Percentiles rank a stretch among this genome's conserved stretches.
Evolutionary conservation across 176 grass and related monocot species (phyloP).

Genomic region (Carex cristatella): DNA sequence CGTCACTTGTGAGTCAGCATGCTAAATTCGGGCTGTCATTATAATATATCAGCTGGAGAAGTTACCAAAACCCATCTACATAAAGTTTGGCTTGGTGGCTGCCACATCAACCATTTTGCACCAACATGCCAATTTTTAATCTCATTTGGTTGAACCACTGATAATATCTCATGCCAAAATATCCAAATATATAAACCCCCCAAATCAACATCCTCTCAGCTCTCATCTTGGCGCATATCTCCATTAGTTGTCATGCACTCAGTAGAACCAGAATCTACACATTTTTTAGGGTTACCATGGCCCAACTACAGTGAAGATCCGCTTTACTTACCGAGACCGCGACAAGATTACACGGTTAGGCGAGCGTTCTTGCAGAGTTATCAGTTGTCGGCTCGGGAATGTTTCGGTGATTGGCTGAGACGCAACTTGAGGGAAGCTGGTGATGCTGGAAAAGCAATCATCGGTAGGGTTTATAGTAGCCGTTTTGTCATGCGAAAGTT

Average conservation of each 20-base stretch:
- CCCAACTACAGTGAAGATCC: not conserved
- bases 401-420: not conserved
- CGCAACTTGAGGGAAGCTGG: conserved; percentile 18
- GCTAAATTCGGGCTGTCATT: no score
- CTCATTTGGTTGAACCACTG: conserved; percentile 25
- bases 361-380: conserved; percentile 23
- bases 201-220: not conserved
- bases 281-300: conserved; percentile 28
- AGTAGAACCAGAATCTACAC: conserved; percentile 13
- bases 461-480: not conserved
- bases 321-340: not conserved
- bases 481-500: conserved; percentile 6
- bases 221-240: not conserved
- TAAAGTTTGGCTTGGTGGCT: not conserved
- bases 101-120: not conserved
- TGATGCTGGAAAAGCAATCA: conserved; percentile 13
- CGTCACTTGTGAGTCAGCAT: not conserved
- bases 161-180: not conserved
- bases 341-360: conserved; percentile 8
- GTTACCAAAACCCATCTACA: not conserved
- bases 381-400: not conserved
- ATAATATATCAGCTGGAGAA: not conserved
- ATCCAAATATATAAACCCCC: not conserved
- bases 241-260: not conserved
- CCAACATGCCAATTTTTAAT: not conserved